A percentile compares a stretch with the other conserved stretches of the same genome.
Conservation (phyloP, 176 grass and related monocot species). For the Cenchrus americanus region DNA sequence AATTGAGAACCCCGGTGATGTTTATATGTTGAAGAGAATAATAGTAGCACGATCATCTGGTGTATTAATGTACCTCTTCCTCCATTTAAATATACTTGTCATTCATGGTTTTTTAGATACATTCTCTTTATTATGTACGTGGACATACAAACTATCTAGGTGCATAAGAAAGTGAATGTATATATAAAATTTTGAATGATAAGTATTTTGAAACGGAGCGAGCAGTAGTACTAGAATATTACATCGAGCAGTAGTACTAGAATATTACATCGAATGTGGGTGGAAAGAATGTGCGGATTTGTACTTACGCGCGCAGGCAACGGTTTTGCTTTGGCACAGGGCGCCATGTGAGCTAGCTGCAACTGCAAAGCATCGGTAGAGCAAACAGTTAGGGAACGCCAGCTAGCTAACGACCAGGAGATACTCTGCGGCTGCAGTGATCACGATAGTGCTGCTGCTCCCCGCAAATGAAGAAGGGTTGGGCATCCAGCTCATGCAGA, state of each 20-base stretch:
- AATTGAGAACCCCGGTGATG: no score
- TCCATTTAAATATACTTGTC: no score
- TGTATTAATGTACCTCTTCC: no score
- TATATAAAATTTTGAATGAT: no score
- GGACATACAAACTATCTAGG: no score
- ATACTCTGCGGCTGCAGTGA: background rate
- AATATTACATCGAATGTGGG: background rate
- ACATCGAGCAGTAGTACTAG: background rate
- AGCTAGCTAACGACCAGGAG: constrained; percentile 8
- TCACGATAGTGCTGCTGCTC: background rate
- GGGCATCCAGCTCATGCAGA: background rate
- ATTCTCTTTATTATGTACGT: no score
- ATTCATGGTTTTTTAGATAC: no score
- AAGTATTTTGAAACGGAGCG: no score
- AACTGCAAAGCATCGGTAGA: background rate
- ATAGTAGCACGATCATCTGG: no score
- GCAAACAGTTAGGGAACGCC: constrained; percentile 1
- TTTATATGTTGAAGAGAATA: no score
- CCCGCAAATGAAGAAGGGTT: background rate
- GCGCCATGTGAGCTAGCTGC: constrained; percentile 12
- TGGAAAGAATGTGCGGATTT: background rate
- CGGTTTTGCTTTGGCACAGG: background rate
- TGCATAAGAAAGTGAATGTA: no score
- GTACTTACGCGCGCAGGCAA: background rate
- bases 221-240: background rate